Base-by-base conservation (phyloP, 2,329 filamentous ascomycete genomes). In the Colletotrichum nymphaeae region DNA sequence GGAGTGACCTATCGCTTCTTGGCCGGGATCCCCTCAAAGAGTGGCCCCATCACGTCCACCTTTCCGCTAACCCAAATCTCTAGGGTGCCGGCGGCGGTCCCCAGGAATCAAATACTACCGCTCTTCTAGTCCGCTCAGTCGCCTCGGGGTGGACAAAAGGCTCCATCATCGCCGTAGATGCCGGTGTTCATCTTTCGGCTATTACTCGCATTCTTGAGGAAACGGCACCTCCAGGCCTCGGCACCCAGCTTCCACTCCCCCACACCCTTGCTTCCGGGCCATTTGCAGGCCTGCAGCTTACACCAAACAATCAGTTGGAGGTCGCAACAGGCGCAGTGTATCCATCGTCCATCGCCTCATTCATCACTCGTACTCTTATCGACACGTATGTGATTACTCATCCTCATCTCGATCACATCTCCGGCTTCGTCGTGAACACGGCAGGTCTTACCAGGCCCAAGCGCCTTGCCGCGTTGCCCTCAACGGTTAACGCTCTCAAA, bases 331-430 rank as follows among this genome's bases (percentile, higher is more conserved):
- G 42, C 19, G 42, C 42, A 49, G 16, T 64, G 16, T 70, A 64
- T 37, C 72, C 72, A n/a, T 67, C 68, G 30, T 93, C 94, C 60
- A 98, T 98, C 81, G 95, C 95, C 2, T 89, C 93, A 4, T 89
- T 97, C 80, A 87, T 99, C 62, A 92, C 95, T 55, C 89, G 93
- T 67, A 89, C 93, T 69, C 89, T 98, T 60, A 90, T 99, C 70
- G 94, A 96, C 58, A 93, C 95, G 0, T 97, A 96, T 79, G 90
- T 98, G 74, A 95, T 99, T 78, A 99, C 96, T 0, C 97, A 99
- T 82, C 94, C 97, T n/a, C 97, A 99, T 83, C 88, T 99, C 1
- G 97, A 99, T 79, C 97, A 99, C 82, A 92, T 98, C 26, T 92
- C 94, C 24, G 97, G 94, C 12, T 94, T 98, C 77, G 94, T 97